Evolutionary conservation across 2,329 filamentous ascomycete genomes (phyloP).

Genomic region (Talaromyces sp.): DNA sequence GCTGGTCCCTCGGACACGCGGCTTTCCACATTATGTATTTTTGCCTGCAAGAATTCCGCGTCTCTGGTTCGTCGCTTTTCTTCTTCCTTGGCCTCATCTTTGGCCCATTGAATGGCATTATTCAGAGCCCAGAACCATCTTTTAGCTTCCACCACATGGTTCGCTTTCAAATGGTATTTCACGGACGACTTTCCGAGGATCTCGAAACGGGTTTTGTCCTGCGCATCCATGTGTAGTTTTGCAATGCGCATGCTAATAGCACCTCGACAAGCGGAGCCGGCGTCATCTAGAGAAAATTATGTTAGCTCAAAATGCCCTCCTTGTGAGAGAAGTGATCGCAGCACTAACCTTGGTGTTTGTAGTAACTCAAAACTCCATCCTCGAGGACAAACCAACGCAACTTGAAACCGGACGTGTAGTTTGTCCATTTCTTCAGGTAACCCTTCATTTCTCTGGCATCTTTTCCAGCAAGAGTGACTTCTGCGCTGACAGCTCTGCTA

Average conservation of each 20-base stretch:
- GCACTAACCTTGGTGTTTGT: constrained; percentile 78
- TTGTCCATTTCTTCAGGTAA: constrained; percentile 99
- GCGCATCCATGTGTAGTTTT: constrained; percentile 88
- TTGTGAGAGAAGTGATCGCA: neutral
- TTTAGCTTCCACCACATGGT: constrained; percentile 97
- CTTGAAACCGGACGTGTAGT: constrained; percentile 96
- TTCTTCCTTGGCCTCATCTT: constrained; percentile 93
- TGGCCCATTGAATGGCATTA: constrained; percentile 97
- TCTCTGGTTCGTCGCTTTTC: constrained; percentile 72
- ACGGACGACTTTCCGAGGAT: constrained; percentile 98
- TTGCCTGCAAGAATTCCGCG: constrained; percentile 75
- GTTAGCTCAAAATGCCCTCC: neutral
- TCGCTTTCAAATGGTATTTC: constrained; percentile 96
- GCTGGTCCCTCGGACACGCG: constrained; percentile 45
- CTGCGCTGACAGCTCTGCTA: constrained; percentile 42
- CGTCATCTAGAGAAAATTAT: constrained; percentile 65
- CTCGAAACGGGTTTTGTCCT: constrained; percentile 97
- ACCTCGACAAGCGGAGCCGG: constrained; percentile 90
- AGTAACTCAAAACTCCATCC: constrained; percentile 96
- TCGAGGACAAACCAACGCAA: constrained; percentile 96
- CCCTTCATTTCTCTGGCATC: constrained; percentile 97
- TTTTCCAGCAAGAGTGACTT: constrained; percentile 65
- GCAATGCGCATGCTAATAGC: constrained; percentile 99
- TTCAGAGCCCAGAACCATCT: constrained; percentile 99
- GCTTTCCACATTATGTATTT: constrained; percentile 66